Evolutionary conservation across 192 early-diverging fungal species (phyloP).

Genomic region (Kappamyces sp.): DNA sequence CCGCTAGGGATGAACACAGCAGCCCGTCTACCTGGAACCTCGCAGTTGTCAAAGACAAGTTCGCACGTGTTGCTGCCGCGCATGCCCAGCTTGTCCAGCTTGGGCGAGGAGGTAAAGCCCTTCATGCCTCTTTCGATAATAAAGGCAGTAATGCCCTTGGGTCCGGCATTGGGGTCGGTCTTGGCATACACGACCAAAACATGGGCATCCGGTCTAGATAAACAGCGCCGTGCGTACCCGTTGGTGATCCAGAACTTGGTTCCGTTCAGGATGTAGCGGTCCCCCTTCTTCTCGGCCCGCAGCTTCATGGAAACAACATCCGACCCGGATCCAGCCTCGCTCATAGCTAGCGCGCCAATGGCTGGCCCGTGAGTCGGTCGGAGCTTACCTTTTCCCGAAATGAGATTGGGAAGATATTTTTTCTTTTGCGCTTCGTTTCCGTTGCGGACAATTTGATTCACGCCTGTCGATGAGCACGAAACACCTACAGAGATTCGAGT

Average conservation of each 20-base stretch:
- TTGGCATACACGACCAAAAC: constrained; percentile 90
- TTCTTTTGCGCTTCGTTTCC: constrained; percentile 78
- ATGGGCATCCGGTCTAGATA: constrained; percentile 68
- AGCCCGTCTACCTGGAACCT: constrained; percentile 58
- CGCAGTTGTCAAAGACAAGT: constrained; percentile 89
- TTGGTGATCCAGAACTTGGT: constrained; percentile 98
- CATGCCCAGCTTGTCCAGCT: constrained; percentile 95
- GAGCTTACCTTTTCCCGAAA: constrained; percentile 67
- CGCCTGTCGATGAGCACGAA: constrained; percentile 15
- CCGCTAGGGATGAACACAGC: constrained; percentile 26
- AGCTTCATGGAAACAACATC: constrained; percentile 92
- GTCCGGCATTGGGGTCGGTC: constrained; percentile 70
- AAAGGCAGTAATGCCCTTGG: constrained; percentile 91
- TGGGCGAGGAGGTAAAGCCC: constrained; percentile 79
- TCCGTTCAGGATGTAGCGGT: constrained; percentile 76
- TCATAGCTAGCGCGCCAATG: constrained; percentile 92
- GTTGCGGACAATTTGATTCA: constrained; percentile 93
- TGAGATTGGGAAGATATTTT: constrained; percentile 86
- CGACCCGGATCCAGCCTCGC: constrained; percentile 80
- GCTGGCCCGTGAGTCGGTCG: not conserved
- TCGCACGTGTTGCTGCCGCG: constrained; percentile 93
- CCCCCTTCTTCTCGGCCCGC: constrained; percentile 74
- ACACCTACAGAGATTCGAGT: constrained; percentile 78
- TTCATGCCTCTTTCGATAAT: constrained; percentile 82
- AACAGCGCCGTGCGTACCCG: constrained; percentile 30